phyloP scores from a whole-genome alignment of 2,329 filamentous ascomycete species.

The Diplocarpon mali region DNA sequence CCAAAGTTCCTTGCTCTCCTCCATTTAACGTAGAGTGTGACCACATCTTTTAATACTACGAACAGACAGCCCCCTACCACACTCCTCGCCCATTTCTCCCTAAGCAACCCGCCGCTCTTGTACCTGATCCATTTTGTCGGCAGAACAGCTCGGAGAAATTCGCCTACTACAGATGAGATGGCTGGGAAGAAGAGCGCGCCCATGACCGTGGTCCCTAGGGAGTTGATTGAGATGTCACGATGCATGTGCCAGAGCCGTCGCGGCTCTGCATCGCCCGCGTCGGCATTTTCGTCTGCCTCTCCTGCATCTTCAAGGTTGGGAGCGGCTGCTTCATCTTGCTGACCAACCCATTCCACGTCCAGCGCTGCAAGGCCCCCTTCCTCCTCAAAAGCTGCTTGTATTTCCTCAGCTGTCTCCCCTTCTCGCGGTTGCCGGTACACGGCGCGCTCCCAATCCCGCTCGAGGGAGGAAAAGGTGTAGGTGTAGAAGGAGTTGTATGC shows the following conservation, averaged over 20 bases:
- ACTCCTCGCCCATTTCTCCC: slow-evolving; percentile 80
- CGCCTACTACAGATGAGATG: slow-evolving; percentile 69
- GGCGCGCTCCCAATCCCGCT: slow-evolving; percentile 26
- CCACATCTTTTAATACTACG: slow-evolving; percentile 65
- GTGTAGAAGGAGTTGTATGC: slow-evolving; percentile 51
- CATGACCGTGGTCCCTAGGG: slow-evolving; percentile 48
- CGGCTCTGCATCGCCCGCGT: slow-evolving; percentile 3
- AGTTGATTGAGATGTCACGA: slow-evolving; percentile 35
- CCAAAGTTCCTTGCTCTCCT: slow-evolving; percentile 45
- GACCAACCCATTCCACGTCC: slow-evolving; percentile 12
- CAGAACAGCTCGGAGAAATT: slow-evolving; percentile 56
- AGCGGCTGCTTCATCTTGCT: slow-evolving; percentile 4
- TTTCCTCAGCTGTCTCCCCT: slow-evolving; percentile 26
- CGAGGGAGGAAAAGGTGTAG: slow-evolving; percentile 19
- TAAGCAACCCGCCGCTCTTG: slow-evolving; percentile 43
- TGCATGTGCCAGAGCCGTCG: slow-evolving; percentile 14
- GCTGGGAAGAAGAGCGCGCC: slow-evolving; percentile 71
- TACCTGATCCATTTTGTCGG: slow-evolving; percentile 53
- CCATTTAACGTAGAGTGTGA: slow-evolving; percentile 53
- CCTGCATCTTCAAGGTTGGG: neutral
- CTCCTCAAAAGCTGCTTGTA: slow-evolving; percentile 17
- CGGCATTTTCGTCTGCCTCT: neutral
- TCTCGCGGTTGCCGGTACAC: slow-evolving; percentile 26
- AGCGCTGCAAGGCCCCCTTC: slow-evolving; percentile 25
- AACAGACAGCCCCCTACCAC: slow-evolving; percentile 82